Evolutionary conservation across 2,329 filamentous ascomycete species (phyloP).

Genomic region (Scorias spongiosa): DNA sequence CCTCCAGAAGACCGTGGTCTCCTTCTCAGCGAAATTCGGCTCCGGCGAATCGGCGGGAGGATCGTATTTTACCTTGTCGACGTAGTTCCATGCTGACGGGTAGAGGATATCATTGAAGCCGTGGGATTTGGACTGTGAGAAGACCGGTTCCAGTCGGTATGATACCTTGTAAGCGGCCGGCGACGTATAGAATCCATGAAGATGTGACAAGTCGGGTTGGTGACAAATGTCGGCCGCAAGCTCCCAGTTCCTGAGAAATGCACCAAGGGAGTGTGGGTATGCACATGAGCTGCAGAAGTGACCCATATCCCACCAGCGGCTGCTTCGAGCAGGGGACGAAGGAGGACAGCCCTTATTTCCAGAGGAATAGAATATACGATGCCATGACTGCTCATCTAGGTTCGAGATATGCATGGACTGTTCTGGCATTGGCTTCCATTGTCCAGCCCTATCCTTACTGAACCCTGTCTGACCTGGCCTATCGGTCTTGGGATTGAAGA

Average conservation of each 20-base stretch:
- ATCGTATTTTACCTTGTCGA: conserved; percentile 39
- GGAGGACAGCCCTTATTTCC: conserved; percentile 44
- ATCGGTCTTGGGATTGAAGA: conserved; percentile 5
- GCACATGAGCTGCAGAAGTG: conserved; percentile 51
- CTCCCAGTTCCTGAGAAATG: conserved; percentile 52
- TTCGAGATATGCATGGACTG: conserved; percentile 14
- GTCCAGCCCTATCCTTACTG: conserved; percentile 22
- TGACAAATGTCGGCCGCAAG: conserved; percentile 53
- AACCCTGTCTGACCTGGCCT: conserved; percentile 12
- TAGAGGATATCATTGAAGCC: conserved; percentile 66
- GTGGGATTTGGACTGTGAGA: conserved; percentile 57
- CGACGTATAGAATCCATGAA: conserved; percentile 59
- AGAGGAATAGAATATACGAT: conserved; percentile 26
- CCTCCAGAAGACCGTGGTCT: conserved; percentile 57
- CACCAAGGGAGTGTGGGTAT: conserved; percentile 48
- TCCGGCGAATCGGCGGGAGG: conserved; percentile 39
- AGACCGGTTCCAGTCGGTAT: conserved; percentile 54
- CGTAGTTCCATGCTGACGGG: conserved; percentile 48
- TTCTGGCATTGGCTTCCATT: conserved; percentile 23
- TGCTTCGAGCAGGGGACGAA: conserved; percentile 42
- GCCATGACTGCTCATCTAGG: conserved; percentile 19
- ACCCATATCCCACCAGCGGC: conserved; percentile 47
- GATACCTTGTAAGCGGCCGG: conserved; percentile 47
- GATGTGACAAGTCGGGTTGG: conserved; percentile 58
- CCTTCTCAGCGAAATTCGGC: conserved; percentile 43